Evolutionary conservation across 768 basidiomycete genomes (phyloP).

Genomic region (Russula sp.): DNA sequence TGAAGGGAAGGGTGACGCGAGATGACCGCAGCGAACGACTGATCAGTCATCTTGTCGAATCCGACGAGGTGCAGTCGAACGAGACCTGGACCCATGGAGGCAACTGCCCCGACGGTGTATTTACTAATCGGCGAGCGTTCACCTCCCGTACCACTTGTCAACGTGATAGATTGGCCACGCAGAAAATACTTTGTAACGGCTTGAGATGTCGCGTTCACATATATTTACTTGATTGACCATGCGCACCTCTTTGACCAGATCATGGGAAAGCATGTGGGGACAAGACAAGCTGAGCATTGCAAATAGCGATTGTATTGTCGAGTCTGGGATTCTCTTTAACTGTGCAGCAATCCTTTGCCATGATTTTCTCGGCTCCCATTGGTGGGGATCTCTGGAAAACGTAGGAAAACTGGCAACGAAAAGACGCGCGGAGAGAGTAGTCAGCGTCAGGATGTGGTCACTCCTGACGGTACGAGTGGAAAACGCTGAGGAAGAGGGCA

Average conservation of each 20-base stretch:
- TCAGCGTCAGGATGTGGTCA: constrained; percentile 43
- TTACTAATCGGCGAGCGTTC: constrained; percentile 40
- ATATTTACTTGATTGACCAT: not conserved
- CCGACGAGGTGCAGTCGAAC: constrained; percentile 50
- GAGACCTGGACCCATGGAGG: constrained; percentile 28
- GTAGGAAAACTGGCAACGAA: constrained; percentile 48
- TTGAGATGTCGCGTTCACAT: not conserved
- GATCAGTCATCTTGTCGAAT: constrained; percentile 53
- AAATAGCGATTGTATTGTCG: constrained; percentile 50
- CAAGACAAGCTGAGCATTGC: constrained; percentile 47
- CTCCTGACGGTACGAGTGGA: constrained; percentile 42
- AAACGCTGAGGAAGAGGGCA: constrained; percentile 51
- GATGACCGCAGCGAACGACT: constrained; percentile 50
- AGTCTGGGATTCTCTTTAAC: constrained; percentile 52
- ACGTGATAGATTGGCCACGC: constrained; percentile 48
- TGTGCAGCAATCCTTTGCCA: constrained; percentile 36
- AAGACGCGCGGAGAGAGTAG: constrained; percentile 48
- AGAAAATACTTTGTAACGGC: constrained; percentile 53
- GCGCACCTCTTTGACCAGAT: constrained; percentile 54
- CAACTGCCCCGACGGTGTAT: constrained; percentile 49
- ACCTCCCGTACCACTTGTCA: constrained; percentile 51
- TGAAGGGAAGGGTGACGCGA: constrained; percentile 45
- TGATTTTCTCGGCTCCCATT: constrained; percentile 39
- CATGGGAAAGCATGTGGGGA: constrained; percentile 52
- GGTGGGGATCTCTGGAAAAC: constrained; percentile 40